Base-by-base conservation (phyloP, 2,329 filamentous ascomycete genomes). In the Xylogone sp. region DNA sequence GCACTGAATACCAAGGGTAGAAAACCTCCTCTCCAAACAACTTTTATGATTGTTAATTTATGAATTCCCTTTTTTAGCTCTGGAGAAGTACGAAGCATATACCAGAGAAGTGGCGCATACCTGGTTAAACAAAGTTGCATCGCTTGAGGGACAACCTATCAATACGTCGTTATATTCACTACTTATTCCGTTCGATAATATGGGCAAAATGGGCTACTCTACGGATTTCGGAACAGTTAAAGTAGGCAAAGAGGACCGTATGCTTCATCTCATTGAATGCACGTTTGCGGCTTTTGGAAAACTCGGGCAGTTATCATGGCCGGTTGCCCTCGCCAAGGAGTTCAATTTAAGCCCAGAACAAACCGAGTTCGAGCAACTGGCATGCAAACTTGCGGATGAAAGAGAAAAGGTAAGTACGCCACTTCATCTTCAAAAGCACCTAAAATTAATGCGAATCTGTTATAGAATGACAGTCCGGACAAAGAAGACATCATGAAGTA, bases 121-220 rank as follows among this genome's bases (percentile, higher is more conserved):
- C 3, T 51, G 62, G n/a, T 39, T 60, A 7, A 21, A 50, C 1
- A 52, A 57, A 18, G 21, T 62, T 5, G 43, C 27, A 21, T 31
- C 51, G 2, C 52, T 50, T 18, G 19, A 45, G 3, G 61, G 60
- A 3, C 57, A 56, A 24, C 29, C 59, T 4, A 24, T 62, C 4
- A 53, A 62, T 16, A 39, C 34, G 5, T 39, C 34, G 5, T 47
- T 58, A n/a, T 65, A 62, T 46, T 56, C 62, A 2, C 51, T 53
- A 7, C 53, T 66, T 20, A 61, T 66, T 3, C 54, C 61, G 2
- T 66, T 66, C 43, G 62, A 66, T n/a, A 62, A 64, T 18, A 65
- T 62, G 57, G 63, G 64, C 16, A 59, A 57, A 3, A 54, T 64
- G 19, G 64, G 60, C 2, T 66, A 61, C 45, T 59, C 60, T 0